These are phyloP conservation scores for Epipyxis sp. DNA, from an alignment of 108 stramenopile genomes.

Conservation along the genomic window DNA sequence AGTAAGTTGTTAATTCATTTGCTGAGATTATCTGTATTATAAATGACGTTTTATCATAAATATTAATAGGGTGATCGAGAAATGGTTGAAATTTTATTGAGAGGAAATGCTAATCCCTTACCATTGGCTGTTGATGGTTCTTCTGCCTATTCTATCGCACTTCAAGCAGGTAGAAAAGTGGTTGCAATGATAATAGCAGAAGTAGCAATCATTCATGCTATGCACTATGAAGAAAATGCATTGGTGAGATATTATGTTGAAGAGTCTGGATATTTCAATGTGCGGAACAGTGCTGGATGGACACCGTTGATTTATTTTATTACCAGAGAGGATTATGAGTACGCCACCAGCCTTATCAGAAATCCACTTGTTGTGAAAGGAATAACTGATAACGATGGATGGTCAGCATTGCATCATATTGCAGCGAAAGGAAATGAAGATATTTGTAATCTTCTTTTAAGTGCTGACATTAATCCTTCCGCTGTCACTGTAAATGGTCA, in stretches of 20 bases:
- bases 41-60: too few species aligned
- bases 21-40: too few species aligned
- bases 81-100: neutral
- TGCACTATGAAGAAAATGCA: neutral
- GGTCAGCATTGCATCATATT: neutral
- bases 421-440: conserved; percentile 1
- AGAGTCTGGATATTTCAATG: neutral
- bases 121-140: neutral
- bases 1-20: too few species aligned
- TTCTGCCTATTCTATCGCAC: neutral
- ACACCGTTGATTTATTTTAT: neutral
- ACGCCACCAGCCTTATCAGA: neutral
- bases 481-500: neutral
- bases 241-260: too few species aligned
- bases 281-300: neutral
- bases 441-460: neutral
- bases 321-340: neutral
- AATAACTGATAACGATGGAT: neutral
- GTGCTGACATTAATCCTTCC: too few species aligned
- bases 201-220: neutral
- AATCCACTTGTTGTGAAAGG: neutral
- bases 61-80: neutral
- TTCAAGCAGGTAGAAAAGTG: neutral
- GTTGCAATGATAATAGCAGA: neutral
- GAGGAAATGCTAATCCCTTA: neutral